Evolutionary conservation across 345 rosid genomes (phyloP).

Genomic region (Eucalyptus lansdowneana): DNA sequence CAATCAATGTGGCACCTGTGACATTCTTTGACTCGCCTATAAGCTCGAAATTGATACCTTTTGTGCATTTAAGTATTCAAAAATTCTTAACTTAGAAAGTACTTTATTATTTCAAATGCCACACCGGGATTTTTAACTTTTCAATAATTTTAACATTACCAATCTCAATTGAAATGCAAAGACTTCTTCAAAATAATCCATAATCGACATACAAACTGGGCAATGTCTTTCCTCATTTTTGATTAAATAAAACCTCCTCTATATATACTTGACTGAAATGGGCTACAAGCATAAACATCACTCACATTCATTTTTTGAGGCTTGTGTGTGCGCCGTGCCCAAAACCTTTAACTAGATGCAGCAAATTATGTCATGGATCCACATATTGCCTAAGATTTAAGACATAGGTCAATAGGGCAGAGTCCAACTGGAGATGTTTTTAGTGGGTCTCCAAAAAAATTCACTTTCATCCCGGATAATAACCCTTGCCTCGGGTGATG

Average conservation of each 20-base stretch:
- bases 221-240: neutral
- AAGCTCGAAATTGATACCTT: neutral
- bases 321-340: neutral
- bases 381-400: neutral
- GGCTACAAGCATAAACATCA: neutral
- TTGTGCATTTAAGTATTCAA: neutral
- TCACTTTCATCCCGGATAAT: neutral
- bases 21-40: neutral
- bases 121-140: neutral
- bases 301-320: neutral
- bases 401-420: neutral
- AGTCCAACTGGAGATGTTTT: neutral
- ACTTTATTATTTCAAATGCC: neutral
- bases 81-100: neutral
- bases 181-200: neutral
- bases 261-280: too few species aligned
- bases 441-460: neutral
- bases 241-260: too few species aligned
- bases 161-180: neutral
- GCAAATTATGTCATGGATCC: neutral
- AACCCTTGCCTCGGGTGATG: neutral
- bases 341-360: neutral
- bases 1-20: neutral
- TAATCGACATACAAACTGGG: rapidly evolving
- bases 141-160: neutral